These are phyloP conservation scores for Globisporangium uncinulatum DNA, from an alignment of 352 stramenopile genomes.

Conservation along the genomic window DNA sequence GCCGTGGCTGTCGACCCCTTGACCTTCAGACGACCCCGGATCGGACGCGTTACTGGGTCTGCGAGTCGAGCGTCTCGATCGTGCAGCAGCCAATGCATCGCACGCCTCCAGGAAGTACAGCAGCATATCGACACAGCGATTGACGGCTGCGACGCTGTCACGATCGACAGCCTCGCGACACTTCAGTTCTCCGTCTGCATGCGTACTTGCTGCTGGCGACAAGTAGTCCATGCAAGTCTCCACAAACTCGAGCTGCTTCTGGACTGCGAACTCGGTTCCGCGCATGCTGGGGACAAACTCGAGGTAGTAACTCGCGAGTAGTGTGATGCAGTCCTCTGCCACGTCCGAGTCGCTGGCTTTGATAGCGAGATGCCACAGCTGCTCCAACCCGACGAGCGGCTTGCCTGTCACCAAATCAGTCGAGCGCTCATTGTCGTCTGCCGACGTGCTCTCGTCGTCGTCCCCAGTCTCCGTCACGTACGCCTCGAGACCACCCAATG, in stretches of 20 bases:
- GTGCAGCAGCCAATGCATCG: constrained; percentile 9
- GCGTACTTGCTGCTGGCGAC: constrained; percentile 18
- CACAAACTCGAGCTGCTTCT: constrained; percentile 41
- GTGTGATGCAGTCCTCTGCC: constrained; percentile 55
- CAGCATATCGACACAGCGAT: constrained; percentile 63
- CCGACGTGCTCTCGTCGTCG: neutral
- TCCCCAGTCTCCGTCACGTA: constrained; percentile 10
- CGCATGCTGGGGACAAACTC: constrained; percentile 36
- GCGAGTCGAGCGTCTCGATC: neutral
- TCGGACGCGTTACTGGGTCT: constrained; percentile 2
- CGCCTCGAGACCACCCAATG: constrained; percentile 28
- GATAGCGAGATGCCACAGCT: constrained; percentile 62
- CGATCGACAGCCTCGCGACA: neutral
- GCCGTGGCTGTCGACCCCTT: neutral
- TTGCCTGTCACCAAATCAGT: constrained; percentile 36
- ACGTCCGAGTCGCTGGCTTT: constrained; percentile 30
- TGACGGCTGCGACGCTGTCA: constrained; percentile 18
- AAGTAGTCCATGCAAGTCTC: constrained; percentile 57
- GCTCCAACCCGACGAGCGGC: constrained; percentile 35
- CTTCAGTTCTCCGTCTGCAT: constrained; percentile 1
- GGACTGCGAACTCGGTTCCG: constrained; percentile 18
- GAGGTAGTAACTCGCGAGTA: constrained; percentile 52
- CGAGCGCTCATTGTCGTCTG: constrained; percentile 2
- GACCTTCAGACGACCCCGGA: neutral
- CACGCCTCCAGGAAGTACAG: constrained; percentile 64